Base-by-base conservation (phyloP, 2,329 filamentous ascomycete genomes). In the Mycosphaerella sp. region DNA sequence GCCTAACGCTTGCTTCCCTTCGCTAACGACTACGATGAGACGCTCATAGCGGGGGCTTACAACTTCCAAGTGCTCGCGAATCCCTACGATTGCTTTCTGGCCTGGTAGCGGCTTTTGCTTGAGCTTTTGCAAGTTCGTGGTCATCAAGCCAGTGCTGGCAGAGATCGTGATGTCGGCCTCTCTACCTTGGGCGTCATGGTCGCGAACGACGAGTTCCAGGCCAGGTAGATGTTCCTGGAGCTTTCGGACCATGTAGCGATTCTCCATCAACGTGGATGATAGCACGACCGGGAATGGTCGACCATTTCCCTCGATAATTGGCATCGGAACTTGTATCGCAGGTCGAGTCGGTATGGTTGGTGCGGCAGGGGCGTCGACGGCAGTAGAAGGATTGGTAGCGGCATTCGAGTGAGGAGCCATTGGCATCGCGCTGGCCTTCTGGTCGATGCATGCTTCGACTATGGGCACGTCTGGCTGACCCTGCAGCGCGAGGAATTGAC, bases 101-200 rank as follows among this genome's bases (percentile, higher is more conserved):
- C 84, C 82, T 0, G 87, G 87, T 0, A 89, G 73, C 2, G 84
- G 74, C 42, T 76, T 79, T 62, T 95, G 90, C 39, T 83, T 85
- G 21, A 86, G 75, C 57, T 84, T 81, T 54, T 90, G 80, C 4
- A 90, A 71, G 0, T 80, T 86, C 0, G 87, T 87, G 16, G 86
- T 63, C 0, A 95, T 67, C 2, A 95, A 70, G 0, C 86, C 89
- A 0, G 79, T 81, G 0, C 73, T 75, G 0, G 87, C 81, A 0
- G 87, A 87, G 4, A 90, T 61, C 1, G 85, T 78, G 2, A 95
- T 68, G 60, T 95, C 89, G 2, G 87, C 84, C 65, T 89, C 85
- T 37, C 43, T 16, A 41, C 27, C 36, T 9, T 25, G 25, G 13
- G 16, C 36, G 21, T 21, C 21, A 10, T 41, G 41, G 57, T 85